Percentiles rank a stretch among this genome's conserved stretches.
phyloP scores from a whole-genome alignment of 2,329 filamentous ascomycete genomes.

The Pyrenochaeta sp. region DNA sequence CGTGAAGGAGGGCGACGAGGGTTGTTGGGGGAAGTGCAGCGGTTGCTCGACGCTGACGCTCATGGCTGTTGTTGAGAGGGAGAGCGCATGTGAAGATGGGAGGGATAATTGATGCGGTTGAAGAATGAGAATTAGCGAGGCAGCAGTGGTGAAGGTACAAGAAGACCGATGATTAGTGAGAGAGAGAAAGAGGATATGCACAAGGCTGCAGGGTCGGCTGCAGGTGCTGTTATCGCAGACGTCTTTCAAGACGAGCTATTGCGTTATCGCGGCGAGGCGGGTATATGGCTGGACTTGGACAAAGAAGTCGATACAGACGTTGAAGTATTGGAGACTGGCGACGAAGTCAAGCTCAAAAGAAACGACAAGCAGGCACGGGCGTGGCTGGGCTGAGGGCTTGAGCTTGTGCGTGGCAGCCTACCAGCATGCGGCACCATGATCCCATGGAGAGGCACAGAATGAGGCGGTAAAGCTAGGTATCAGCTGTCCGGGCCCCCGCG shows the following conservation, averaged over 20 bases:
- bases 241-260: neutral
- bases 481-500: constrained; percentile 23
- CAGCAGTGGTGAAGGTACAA: constrained; percentile 9
- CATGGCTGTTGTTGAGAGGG: constrained; percentile 38
- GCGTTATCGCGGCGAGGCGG: constrained; percentile 2
- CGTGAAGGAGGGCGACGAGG: constrained; percentile 44
- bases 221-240: constrained; percentile 16
- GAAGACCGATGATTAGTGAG: constrained; percentile 1
- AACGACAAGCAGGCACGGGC: constrained; percentile 16
- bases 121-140: neutral
- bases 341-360: neutral
- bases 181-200: constrained; percentile 10
- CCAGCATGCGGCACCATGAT: constrained; percentile 24
- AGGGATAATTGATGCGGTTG: constrained; percentile 1
- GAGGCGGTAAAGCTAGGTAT: constrained; percentile 35
- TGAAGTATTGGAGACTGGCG: neutral
- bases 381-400: constrained; percentile 32
- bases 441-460: constrained; percentile 20
- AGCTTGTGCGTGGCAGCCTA: constrained; percentile 27
- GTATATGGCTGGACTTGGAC: neutral
- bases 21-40: constrained; percentile 48
- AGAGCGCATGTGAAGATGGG: constrained; percentile 18
- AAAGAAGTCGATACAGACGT: neutral
- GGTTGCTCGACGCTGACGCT: constrained; percentile 51
- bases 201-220: constrained; percentile 17